Base-by-base conservation (phyloP, 441 rosid genomes). In the Gossypium lobatum region DNA sequence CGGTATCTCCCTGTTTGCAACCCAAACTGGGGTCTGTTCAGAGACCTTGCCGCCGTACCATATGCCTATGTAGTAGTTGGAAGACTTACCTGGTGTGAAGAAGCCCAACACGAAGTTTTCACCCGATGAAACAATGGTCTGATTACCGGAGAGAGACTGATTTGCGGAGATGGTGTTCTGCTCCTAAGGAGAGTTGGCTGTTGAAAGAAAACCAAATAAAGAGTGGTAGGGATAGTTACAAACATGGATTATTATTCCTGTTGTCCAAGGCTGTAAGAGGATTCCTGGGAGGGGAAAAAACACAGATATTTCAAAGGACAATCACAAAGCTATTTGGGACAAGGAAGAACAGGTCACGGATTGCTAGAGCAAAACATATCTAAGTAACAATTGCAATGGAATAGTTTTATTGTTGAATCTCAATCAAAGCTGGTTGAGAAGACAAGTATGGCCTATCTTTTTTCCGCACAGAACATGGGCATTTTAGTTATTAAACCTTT, bases 61-160 rank as follows among this genome's bases (percentile, higher is more conserved):
- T 71, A 87, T 87, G 57, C 93, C 94, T 68, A 92, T 77, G 62
- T 89, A 88, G 79, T 74, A 85, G 10, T 88, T 83, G 54, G 87
- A 72, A 52, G 85, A 75, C 31, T 57, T 86, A 25, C 79, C 88
- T 62, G 86, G 84, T 1, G 11, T 60, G 84, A 85, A 86, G 84
- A 85, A 88, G 1, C 89, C 91, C 9, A 88, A 75, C 16, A 4
- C 55, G 28, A 83, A 88, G 71, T 10, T 10, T 9, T 73, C 78
- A 1, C 72, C 72, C 0, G 48, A 62, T 8, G 91, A 88, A 20
- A 58, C 64, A 26, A 88, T 62, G 13, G 88, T 83, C 14, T 79
- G 76, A 55, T 82, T 76, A 26, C 85, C 89, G 6, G 82, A 77
- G 3, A 88, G 79, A 37, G 89, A 58, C 3, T 76, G 83, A 28